A percentile compares a stretch with the other conserved stretches of the same genome.
Conservation (phyloP, 2,329 filamentous ascomycete species). For the Graphium sp. region DNA sequence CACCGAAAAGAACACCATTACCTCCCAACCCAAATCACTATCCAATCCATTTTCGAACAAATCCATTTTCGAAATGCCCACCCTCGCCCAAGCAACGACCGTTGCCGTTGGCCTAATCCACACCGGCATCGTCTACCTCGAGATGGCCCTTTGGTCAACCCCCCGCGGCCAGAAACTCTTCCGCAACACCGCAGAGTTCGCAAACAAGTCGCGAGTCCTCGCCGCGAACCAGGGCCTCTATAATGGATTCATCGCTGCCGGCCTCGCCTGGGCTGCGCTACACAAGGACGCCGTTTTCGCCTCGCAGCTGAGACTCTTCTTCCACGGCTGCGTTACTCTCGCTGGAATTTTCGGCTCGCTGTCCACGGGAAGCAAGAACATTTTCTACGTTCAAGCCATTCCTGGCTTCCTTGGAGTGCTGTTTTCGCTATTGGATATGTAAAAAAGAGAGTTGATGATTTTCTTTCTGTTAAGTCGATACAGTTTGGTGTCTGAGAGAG, state of each 20-base stretch:
- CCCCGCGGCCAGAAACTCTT: slow-evolving; percentile 27
- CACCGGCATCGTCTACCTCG: slow-evolving; percentile 29
- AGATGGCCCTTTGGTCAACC: slow-evolving; percentile 31
- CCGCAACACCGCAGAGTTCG: slow-evolving; percentile 23
- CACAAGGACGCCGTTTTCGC: slow-evolving; percentile 24
- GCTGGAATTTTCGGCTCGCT: slow-evolving; percentile 28
- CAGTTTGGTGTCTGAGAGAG: no score
- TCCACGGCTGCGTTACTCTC: slow-evolving; percentile 24
- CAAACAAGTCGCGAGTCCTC: slow-evolving; percentile 22
- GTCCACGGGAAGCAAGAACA: slow-evolving; percentile 20
- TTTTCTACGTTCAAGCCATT: slow-evolving; percentile 24
- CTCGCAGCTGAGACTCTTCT: slow-evolving; percentile 27
- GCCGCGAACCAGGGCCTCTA: slow-evolving; percentile 35
- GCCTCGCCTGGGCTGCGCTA: slow-evolving; percentile 26
- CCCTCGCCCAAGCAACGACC: slow-evolving; percentile 16
- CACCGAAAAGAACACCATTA: no score
- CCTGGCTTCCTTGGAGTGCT: slow-evolving; percentile 14
- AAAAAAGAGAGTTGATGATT: no score
- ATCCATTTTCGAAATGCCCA: slow-evolving; percentile 12
- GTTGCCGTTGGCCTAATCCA: slow-evolving; percentile 22
- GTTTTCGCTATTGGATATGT: slow-evolving; percentile 10
- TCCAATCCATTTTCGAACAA: no score
- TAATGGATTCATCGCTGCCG: slow-evolving; percentile 33
- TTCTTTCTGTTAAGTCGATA: no score
- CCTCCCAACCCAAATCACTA: no score